Evolutionary conservation across 768 basidiomycete species (phyloP).

Genomic region (Kwoniella mangroviensis): DNA sequence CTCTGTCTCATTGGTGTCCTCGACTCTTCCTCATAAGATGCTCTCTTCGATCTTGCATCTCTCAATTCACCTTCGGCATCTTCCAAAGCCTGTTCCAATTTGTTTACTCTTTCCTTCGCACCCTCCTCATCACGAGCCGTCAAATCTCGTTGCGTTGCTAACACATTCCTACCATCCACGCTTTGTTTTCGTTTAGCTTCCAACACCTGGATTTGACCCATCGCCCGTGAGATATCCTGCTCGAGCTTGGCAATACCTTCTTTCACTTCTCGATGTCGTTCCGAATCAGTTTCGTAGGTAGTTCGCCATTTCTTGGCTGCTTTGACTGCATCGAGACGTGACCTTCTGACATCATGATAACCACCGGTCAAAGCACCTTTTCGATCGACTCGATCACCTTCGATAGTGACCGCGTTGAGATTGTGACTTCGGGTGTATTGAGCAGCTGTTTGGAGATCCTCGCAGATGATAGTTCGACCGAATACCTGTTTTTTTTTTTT

Average conservation of each 20-base stretch:
- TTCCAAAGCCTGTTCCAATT: conserved; percentile 70
- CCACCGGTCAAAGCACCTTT: conserved; percentile 96
- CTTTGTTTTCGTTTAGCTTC: conserved; percentile 74
- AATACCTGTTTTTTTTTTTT: conserved; percentile 66
- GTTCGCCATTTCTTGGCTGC: conserved; percentile 74
- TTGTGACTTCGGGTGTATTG: conserved; percentile 93
- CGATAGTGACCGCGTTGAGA: conserved; percentile 95
- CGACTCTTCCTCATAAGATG: conserved; percentile 72
- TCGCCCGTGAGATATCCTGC: conserved; percentile 78
- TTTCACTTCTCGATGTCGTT: conserved; percentile 75
- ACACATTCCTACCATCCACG: conserved; percentile 69
- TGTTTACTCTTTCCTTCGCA: conserved; percentile 65
- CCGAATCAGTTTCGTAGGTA: conserved; percentile 71
- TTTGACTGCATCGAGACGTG: conserved; percentile 85
- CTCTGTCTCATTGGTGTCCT: conserved; percentile 74
- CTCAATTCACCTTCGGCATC: conserved; percentile 75
- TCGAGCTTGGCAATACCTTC: conserved; percentile 71
- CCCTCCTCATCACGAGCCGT: conserved; percentile 74
- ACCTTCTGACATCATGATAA: conserved; percentile 87
- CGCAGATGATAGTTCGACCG: conserved; percentile 94
- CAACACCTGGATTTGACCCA: conserved; percentile 73
- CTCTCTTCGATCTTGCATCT: conserved; percentile 67
- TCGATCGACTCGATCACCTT: conserved; percentile 95
- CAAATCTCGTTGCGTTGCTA: conserved; percentile 67
- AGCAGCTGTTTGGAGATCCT: conserved; percentile 86